Conservation (phyloP, 306 rosid genomes). For the Arachis stenosperma region DNA sequence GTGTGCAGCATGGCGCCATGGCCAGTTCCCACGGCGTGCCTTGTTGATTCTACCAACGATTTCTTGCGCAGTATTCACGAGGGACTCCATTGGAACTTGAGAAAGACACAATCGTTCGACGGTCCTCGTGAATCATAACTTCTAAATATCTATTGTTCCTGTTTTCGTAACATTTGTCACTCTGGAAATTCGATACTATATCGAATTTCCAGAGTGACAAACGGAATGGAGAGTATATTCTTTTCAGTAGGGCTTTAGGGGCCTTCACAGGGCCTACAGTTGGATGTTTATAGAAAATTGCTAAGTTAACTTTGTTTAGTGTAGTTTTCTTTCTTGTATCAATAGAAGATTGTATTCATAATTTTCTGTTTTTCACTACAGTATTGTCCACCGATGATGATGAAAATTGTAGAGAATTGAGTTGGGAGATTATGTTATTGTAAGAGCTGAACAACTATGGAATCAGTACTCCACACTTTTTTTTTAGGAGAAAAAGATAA, state of each 20-base stretch:
- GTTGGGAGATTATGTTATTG: slow-evolving; percentile 17
- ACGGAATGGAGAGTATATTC: not conserved
- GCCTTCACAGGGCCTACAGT: slow-evolving; percentile 22
- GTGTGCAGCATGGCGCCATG: slow-evolving; percentile 98
- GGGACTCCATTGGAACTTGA: slow-evolving; percentile 95
- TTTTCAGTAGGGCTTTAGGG: not conserved
- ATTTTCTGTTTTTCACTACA: not conserved
- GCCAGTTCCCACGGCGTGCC: slow-evolving; percentile 98
- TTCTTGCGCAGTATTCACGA: slow-evolving; percentile 91
- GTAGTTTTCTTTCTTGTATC: slow-evolving; percentile 25
- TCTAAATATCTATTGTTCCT: not conserved
- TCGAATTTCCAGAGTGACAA: no score
- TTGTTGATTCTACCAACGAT: slow-evolving; percentile 79
- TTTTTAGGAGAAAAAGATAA: not conserved
- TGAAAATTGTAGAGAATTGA: slow-evolving; percentile 20
- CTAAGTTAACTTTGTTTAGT: slow-evolving; percentile 10
- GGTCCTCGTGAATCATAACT: slow-evolving; percentile 70
- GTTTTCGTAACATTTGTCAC: no score
- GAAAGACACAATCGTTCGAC: slow-evolving; percentile 80
- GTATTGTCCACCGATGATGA: slow-evolving; percentile 19
- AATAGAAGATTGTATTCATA: slow-evolving; percentile 14
- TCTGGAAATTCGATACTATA: no score
- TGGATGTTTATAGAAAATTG: slow-evolving; percentile 21
- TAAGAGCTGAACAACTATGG: slow-evolving; percentile 27
- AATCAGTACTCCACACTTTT: not conserved